Evolutionary conservation across 352 stramenopile genomes (phyloP).

Genomic region (Globisporangium radiosum): DNA sequence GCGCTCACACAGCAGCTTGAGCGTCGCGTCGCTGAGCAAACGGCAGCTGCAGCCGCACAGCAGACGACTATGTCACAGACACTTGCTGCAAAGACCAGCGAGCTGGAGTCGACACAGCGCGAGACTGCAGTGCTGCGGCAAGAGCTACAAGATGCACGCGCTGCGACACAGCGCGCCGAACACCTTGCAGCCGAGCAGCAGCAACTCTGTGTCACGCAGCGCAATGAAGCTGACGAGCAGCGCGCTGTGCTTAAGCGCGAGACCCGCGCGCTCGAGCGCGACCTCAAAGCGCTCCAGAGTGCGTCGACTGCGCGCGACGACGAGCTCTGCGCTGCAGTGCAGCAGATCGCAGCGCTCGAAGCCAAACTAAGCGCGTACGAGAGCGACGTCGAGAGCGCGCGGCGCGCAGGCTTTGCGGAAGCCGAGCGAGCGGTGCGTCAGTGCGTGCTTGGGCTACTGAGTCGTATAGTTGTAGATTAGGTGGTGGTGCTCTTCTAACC

Average conservation of each 20-base stretch:
- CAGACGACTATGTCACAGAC: conserved; percentile 9
- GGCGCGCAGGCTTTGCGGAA: conserved; percentile 29
- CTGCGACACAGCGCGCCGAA: conserved; percentile 17
- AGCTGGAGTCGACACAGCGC: conserved; percentile 16
- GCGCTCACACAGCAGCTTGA: neutral
- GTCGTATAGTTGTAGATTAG: no score
- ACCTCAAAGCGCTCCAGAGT: conserved; percentile 46
- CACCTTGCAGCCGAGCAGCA: conserved; percentile 20
- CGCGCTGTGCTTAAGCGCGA: conserved; percentile 48
- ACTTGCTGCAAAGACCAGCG: conserved; percentile 17
- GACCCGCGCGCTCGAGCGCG: conserved; percentile 46
- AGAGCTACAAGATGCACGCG: conserved; percentile 10
- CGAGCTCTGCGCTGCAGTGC: conserved; percentile 26
- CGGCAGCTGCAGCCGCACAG: conserved; percentile 6
- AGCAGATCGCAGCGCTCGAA: conserved; percentile 27
- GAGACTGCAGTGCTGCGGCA: conserved; percentile 17
- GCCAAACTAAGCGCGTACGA: conserved; percentile 25
- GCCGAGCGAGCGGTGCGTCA: conserved; percentile 35
- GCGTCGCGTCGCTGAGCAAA: neutral
- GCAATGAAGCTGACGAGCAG: conserved; percentile 48
- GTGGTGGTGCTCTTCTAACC: no score
- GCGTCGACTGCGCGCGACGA: conserved; percentile 48
- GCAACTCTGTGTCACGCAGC: conserved; percentile 9
- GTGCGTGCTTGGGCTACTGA: neutral
- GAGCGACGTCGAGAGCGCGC: conserved; percentile 29